Evolutionary conservation across 371 early-diverging fungal genomes (phyloP), one percentile per base, ranked within the genome.

Genomic region (Amoeboaphelidium occidentale): DNA sequence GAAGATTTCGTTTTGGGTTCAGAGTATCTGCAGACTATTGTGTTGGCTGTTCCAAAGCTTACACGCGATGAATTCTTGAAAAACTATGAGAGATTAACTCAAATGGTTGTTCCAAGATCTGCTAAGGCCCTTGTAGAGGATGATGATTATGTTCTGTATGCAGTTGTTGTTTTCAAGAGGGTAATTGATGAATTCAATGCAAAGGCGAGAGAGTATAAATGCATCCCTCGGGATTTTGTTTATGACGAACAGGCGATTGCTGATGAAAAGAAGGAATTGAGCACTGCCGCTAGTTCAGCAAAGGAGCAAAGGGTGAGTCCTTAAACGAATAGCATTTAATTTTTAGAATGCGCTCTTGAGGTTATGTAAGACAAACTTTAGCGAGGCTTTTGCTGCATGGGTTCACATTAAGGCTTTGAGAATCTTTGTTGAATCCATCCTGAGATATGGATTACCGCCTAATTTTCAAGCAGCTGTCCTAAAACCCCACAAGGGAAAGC

Each of bases 91-190:
- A 74, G 74, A 0, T 56, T 96, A 49, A 74, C 90, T 1, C 70
- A 75, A 43, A 85, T 85, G 86, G 84, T 96, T 20, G 93, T 96
- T 4, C 97, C 97, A 23, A 77, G 97, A 27, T 91, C 94, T 0
- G 72, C 84, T 51, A 63, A 68, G 84, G 72, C 73, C 59, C 77
- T 94, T 50, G 75, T 81, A 0, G 85, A 88, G 55, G 96, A 96
- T 62, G 74, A 83, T 20, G 96, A 93, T 51, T 93, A 79, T 59
- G 74, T 71, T n/a, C 67, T 96, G 22, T 92, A 71, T 60, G 78
- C 78, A 13, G 94, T 86, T n/a, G 81, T 84, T 0, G 51, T 96
- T 23, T 92, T 96, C 66, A 72, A 78, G 54, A 68, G 84, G 26
- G 76, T 82, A 17, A 58, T 64, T 12, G 84, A 89, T n/a, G 93